Base-by-base conservation (phyloP, 306 rosid genomes). In the Quercus alba region DNA sequence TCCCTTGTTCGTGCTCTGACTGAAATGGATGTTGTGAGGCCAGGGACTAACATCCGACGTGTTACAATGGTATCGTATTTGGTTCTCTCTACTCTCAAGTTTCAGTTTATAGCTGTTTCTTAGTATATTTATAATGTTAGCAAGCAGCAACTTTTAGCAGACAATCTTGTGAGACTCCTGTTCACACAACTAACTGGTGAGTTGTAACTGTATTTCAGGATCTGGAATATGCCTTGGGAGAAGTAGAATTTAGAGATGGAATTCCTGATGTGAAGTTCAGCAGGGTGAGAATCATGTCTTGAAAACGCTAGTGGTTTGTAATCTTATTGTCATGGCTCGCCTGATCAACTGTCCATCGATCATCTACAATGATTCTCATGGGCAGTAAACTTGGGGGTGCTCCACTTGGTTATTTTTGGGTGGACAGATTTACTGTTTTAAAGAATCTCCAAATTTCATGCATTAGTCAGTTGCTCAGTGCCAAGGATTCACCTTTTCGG, bases 221-320 rank as follows among this genome's bases (percentile, higher is more conserved):
- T 81, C 80, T 94, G 88, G 99, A 94, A 76, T 91, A 89, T 70
- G 93, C 93, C 75, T 81, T 94, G 80, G 99, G 95, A 77, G 95
- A 94, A 84, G 93, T 94, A 73, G 95, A 90, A 75, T 90, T 91
- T 75, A 90, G 82, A 87, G 91, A 91, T 77, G 97, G 97, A 82
- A 90, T 94, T 89, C 97, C 99, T 57, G 93, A 93, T 85, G 90
- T 94, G 75, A 94, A 93, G 87, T 94, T 94, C 85, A 94, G 99
- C 90, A 90, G 86, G 99, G 97, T 90, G 83, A 89, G 92, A 79
- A 54, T 81, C 77, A 64, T 81, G 51, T 82, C 64, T 82, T 70
- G 70, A 73, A 70, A 38, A 71, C 11, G 75, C 55, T 64, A 59
- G 33, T 71, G 70, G 73, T 81, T 77, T 44, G 67, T 77, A 72